Base-by-base conservation (phyloP, 257 asterid genomes). In the Nicotiana noctiflora region DNA sequence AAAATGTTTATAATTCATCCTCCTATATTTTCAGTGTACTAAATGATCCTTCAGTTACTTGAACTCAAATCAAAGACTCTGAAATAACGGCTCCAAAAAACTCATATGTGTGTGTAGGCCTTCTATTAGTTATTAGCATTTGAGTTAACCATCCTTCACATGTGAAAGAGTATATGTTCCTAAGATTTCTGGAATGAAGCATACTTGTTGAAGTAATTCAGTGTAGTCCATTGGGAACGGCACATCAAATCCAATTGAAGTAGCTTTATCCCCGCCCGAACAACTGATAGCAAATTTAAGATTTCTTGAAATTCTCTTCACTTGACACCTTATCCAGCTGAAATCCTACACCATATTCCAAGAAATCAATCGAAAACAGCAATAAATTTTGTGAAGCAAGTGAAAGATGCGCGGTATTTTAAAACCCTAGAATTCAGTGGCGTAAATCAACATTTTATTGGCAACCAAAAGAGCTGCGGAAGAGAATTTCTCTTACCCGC, bases 131-230 rank as follows among this genome's bases (percentile, higher is more conserved):
- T n/a, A 64, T 29, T 64, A 64, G 72, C 46, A 29, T 29, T 6
- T 15, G 7, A 29, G 37, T 64, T 29, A 31, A 64, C 72, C 72
- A 29, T 14, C 34, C 72, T 64, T 64, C 46, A 64, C 23, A 64
- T 7, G 72, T 64, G 8, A 31, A 64, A 27, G 40, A 62, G 15
- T 5, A 62, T 27, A 59, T 19, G 27, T 13, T 62, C 13, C 19
- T 62, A 62, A 62, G 11, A 62, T 62, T 27, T 62, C 68, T 10
- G n/a, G 68, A 53, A 77, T 56, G 53, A 23, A 74, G 31, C 88
- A 80, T 84, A 94, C 98, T 87, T 92, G 98, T 80, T 70, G 63
- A 82, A 94, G 95, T 61, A 94, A 93, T 82, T 93, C 86, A 67
- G 87, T 76, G 77, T 94, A 94, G 86, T 94, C 98, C 76, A 65